Evolutionary conservation across 257 asterid genomes (phyloP).

Genomic region (Solanum chmielewskii): DNA sequence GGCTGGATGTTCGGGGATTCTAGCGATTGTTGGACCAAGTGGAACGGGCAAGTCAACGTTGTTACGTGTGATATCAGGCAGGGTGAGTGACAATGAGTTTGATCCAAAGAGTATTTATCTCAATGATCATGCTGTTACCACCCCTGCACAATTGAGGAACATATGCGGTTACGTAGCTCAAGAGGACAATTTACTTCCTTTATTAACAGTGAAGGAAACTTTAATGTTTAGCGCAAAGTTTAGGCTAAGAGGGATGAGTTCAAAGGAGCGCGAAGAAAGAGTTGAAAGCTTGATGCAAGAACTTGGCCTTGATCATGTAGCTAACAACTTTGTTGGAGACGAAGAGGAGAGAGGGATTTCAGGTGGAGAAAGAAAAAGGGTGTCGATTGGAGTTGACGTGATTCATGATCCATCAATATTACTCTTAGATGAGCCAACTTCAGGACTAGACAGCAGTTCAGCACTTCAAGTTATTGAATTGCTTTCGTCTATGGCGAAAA

Average conservation of each 20-base stretch:
- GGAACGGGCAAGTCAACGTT: conserved; percentile 85
- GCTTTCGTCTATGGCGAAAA: conserved; percentile 63
- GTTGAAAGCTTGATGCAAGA: conserved; percentile 67
- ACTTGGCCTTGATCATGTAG: conserved; percentile 77
- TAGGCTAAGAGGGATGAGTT: conserved; percentile 35
- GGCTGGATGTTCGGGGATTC: conserved; percentile 57
- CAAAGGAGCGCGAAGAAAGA: conserved; percentile 30
- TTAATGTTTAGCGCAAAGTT: conserved; percentile 60
- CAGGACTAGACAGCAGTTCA: conserved; percentile 79
- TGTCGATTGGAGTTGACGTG: conserved; percentile 76
- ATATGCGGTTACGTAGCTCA: conserved; percentile 80
- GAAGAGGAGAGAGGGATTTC: conserved; percentile 78
- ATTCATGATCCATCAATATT: conserved; percentile 72
- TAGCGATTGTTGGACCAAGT: conserved; percentile 77
- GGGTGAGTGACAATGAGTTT: conserved; percentile 37
- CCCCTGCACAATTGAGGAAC: conserved; percentile 49
- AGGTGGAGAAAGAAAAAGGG: conserved; percentile 80
- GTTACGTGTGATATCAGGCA: conserved; percentile 49
- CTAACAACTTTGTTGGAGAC: conserved; percentile 61
- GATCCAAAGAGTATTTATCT: conserved; percentile 40
- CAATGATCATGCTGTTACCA: conserved; percentile 23
- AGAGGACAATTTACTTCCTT: conserved; percentile 71
- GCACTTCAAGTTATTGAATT: conserved; percentile 77
- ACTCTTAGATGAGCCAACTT: conserved; percentile 79
- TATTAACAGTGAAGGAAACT: conserved; percentile 67